Conservation (phyloP, 2,329 filamentous ascomycete species). For the Anthostomella pinea region DNA sequence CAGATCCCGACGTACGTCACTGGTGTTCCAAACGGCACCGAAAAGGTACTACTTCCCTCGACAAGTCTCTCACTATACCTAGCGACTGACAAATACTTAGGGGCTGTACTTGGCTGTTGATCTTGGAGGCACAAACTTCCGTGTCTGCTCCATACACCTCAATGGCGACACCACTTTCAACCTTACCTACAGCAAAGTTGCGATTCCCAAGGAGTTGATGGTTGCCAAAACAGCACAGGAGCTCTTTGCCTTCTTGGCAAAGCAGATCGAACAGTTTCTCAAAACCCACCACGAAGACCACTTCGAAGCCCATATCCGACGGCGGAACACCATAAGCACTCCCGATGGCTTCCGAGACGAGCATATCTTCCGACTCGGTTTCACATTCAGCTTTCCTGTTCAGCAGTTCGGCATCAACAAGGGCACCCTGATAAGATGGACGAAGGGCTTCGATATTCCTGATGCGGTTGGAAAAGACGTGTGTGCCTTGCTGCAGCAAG, state of each 20-base stretch:
- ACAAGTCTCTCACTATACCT: neutral
- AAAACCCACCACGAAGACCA: conserved; percentile 84
- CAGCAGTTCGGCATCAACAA: conserved; percentile 94
- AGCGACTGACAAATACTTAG: conserved; percentile 42
- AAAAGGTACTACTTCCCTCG: conserved; percentile 65
- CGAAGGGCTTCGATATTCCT: conserved; percentile 96
- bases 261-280: conserved; percentile 87
- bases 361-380: conserved; percentile 89
- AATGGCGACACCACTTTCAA: conserved; percentile 95
- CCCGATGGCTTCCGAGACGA: conserved; percentile 63
- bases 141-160: conserved; percentile 90
- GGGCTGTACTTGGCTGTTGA: conserved; percentile 95
- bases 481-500: conserved; percentile 80
- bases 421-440: conserved; percentile 92
- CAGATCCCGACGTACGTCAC: conserved; percentile 99
- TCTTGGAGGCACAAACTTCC: conserved; percentile 97
- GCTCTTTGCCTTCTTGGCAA: conserved; percentile 88
- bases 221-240: conserved; percentile 79
- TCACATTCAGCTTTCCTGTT: conserved; percentile 97
- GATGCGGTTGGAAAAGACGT: conserved; percentile 94
- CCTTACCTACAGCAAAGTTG: conserved; percentile 86
- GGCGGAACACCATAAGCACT: conserved; percentile 59
- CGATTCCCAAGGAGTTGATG: conserved; percentile 90
- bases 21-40: conserved; percentile 90
- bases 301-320: conserved; percentile 68